Base-by-base conservation (phyloP, 805 yeast species). In the Brettanomyces anomalus region DNA sequence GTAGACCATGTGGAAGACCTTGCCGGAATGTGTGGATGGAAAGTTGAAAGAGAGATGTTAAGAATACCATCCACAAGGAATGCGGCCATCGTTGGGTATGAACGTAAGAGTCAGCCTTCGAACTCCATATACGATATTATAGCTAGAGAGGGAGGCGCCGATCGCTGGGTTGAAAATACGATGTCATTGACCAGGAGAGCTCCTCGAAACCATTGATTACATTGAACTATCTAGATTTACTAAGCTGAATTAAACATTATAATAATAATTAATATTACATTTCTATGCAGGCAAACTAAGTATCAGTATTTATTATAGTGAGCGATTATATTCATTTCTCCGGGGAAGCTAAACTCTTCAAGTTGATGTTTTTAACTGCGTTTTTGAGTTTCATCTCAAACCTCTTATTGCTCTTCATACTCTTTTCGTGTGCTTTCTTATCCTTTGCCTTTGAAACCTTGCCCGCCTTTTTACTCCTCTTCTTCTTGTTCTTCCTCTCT, bases 41-140 rank as follows among this genome's bases (percentile, higher is more conserved):
- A 71, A 13, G 83, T 81, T 1, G 82, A 86, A 54, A 76, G 81
- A 52, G 97, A 90, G 58, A 82, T 84, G 83, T 64, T 90, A 37
- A 71, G 97, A 45, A 90, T 90, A 19, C 97, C 97, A 28, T 85
- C 96, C 45, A 90, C 97, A 0, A 68, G 97, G 59, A 90, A 90
- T 56, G 87, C 94, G 1, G 97, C 97, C 0, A 66, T 90, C 14
- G 79, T 90, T 39, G 96, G 95, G 0, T 70, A 74, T 41, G 62
- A 68, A 32, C n/a, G 31, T 7, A 48, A 52, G 5, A 58, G 56
- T 33, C 44, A 53, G 10, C 28, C 45, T 3, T 43, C 43, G 1
- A 66, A 62, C 51, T 67, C 62, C 46, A 64, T 82, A 1, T 71
- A 74, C 49, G 85, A 84, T 40, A 69, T 85, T 1, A 55, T 90